Conservation (phyloP, 176 grass and related monocot species). For the Elaeis guineensis region DNA sequence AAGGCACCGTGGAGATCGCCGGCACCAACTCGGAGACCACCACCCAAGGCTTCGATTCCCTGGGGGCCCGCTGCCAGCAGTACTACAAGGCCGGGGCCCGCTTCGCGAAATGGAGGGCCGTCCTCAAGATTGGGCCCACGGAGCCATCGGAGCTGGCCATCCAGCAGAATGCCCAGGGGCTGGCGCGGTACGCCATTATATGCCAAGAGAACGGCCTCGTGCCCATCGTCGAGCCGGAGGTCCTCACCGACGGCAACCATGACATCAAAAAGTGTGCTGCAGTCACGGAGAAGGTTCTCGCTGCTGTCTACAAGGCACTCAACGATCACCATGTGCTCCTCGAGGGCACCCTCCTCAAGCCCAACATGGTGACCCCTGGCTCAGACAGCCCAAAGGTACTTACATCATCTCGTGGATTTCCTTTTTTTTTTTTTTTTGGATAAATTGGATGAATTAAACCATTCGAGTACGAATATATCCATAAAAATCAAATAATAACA, state of each 20-base stretch:
- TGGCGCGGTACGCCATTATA: slow-evolving; percentile 33
- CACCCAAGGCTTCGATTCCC: slow-evolving; percentile 29
- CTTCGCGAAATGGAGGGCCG: slow-evolving; percentile 32
- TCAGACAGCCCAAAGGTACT: slow-evolving; percentile 8
- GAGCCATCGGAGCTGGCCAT: slow-evolving; percentile 31
- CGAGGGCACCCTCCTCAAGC: slow-evolving; percentile 29
- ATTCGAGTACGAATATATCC: too few relatives aligned
- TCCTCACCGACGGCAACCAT: slow-evolving; percentile 26
- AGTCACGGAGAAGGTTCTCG: slow-evolving; percentile 21
- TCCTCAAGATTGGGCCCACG: slow-evolving; percentile 22
- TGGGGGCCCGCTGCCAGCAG: slow-evolving; percentile 21
- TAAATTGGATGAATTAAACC: too few relatives aligned
- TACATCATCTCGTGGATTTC: too few relatives aligned
- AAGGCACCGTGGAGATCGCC: slow-evolving; percentile 23
- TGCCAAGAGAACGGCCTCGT: slow-evolving; percentile 32
- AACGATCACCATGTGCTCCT: slow-evolving; percentile 33
- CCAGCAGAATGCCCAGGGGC: slow-evolving; percentile 25
- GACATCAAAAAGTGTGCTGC: slow-evolving; percentile 21
- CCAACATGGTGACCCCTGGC: slow-evolving; percentile 34
- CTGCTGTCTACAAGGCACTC: slow-evolving; percentile 30
- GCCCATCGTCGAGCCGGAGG: slow-evolving; percentile 32
- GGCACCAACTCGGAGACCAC: slow-evolving; percentile 33
- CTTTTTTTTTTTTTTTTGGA: too few relatives aligned
- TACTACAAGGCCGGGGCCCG: slow-evolving; percentile 32
- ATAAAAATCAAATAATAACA: too few relatives aligned